Conservation (phyloP, 1,284 basidiomycete genomes). For the Fereydounia khargensis region DNA sequence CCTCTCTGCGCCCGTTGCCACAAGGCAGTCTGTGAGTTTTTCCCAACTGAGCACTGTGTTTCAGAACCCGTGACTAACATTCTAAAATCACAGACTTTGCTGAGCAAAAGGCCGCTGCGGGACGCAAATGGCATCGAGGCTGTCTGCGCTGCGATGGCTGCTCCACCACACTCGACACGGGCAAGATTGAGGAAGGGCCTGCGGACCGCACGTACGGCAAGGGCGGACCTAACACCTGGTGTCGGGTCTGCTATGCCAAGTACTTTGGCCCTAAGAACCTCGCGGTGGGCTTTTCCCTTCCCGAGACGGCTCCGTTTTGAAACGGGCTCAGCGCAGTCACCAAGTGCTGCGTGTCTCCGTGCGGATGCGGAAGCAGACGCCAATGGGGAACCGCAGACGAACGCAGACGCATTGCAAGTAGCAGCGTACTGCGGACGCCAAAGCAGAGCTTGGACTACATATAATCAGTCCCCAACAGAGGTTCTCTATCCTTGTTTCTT, state of each 20-base stretch:
- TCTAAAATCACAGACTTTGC: constrained; percentile 41
- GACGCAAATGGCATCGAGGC: constrained; percentile 49
- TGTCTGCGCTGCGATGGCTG: constrained; percentile 55
- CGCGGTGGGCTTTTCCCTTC: constrained; percentile 26
- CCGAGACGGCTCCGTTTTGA: constrained; percentile 32
- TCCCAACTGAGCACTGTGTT: not conserved
- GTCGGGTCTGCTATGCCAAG: constrained; percentile 52
- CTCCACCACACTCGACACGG: constrained; percentile 43
- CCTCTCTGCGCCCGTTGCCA: constrained; percentile 50
- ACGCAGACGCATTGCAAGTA: too few species aligned
- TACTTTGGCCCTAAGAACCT: constrained; percentile 35
- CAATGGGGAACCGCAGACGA: too few species aligned
- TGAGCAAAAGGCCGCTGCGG: constrained; percentile 50
- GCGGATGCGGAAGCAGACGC: too few species aligned
- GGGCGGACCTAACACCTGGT: constrained; percentile 46
- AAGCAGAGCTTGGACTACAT: too few species aligned
- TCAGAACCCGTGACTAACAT: not conserved
- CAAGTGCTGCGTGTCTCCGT: too few species aligned
- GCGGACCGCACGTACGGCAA: constrained; percentile 3
- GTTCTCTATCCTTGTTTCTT: too few species aligned
- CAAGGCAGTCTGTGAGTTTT: constrained; percentile 45
- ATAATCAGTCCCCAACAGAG: too few species aligned
- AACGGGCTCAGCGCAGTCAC: too few species aligned
- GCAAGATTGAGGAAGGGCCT: constrained; percentile 52
- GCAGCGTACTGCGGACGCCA: too few species aligned